These are phyloP conservation scores for Ophiostoma australiae DNA, from an alignment of 2,329 filamentous ascomycete genomes.

Conservation along the genomic window DNA sequence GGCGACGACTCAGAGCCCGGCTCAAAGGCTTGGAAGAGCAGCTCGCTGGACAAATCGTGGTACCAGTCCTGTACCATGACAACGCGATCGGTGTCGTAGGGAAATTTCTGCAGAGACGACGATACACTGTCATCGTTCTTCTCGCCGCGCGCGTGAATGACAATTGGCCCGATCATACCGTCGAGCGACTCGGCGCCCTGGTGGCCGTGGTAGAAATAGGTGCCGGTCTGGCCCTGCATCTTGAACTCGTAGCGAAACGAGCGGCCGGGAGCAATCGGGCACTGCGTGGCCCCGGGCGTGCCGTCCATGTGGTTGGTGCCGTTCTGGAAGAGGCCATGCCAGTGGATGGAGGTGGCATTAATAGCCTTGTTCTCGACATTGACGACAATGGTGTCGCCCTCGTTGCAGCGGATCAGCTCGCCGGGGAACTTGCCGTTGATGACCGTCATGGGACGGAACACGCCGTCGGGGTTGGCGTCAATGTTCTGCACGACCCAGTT, in stretches of 20 bases:
- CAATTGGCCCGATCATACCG: slow-evolving; percentile 55
- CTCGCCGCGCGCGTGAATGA: slow-evolving; percentile 56
- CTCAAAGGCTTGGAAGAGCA: slow-evolving; percentile 50
- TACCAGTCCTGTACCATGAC: slow-evolving; percentile 69
- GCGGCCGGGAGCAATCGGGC: slow-evolving; percentile 52
- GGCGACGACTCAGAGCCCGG: slow-evolving; percentile 55
- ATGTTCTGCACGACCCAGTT: slow-evolving; percentile 57
- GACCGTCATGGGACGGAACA: slow-evolving; percentile 57
- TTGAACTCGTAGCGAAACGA: slow-evolving; percentile 50
- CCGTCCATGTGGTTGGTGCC: slow-evolving; percentile 69
- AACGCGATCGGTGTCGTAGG: slow-evolving; percentile 60
- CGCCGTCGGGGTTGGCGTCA: slow-evolving; percentile 64
- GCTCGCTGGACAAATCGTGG: slow-evolving; percentile 48
- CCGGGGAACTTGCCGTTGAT: slow-evolving; percentile 73
- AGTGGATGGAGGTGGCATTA: slow-evolving; percentile 61
- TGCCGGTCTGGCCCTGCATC: slow-evolving; percentile 33
- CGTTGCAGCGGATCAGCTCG: slow-evolving; percentile 66
- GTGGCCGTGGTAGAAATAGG: slow-evolving; percentile 72
- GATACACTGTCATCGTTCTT: neutral
- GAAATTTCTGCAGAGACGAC: slow-evolving; percentile 39
- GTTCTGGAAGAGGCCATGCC: slow-evolving; percentile 70
- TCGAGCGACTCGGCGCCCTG: slow-evolving; percentile 64
- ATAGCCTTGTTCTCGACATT: slow-evolving; percentile 59
- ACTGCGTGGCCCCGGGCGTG: slow-evolving; percentile 56
- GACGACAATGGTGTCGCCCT: slow-evolving; percentile 66